Base-by-base conservation (phyloP, 305 asterid genomes). In the Rubia peregrina region DNA sequence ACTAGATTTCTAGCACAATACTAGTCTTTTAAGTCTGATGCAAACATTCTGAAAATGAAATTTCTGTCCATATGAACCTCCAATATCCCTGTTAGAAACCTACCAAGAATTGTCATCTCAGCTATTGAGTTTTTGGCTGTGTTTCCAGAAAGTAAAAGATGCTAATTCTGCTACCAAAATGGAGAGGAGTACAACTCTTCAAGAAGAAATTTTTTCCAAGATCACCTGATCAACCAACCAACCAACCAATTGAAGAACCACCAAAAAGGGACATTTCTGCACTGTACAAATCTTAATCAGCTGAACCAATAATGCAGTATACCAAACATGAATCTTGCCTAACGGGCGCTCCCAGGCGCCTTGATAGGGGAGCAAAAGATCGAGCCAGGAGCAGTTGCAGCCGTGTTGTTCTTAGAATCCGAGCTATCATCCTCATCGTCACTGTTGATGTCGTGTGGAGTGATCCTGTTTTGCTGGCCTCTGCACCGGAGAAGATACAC, bases 281-380 rank as follows among this genome's bases (percentile, higher is more conserved):
- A n/a, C n/a, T 84, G 75, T 80, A 82, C 92, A 81, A 51, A 51
- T 9, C 71, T 70, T 73, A 40, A 26, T 65, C 40, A 62, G 59
- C 53, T n/a, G 67, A 61, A 24, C 68, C 59, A n/a, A 17, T 74
- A 22, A 30, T 16, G 65, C 36, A 69, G 88, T 87, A 61, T 85
- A 83, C 73, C 78, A 78, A 61, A 77, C 70, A 5, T 26, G 66
- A 12, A 14, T 84, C 14, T 19, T 16, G 13, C 87, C 59, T 80
- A 85, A 71, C 69, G 62, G 62, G 69, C 48, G 70, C 69, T 76
- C 9, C 33, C 26, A 42, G 68, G 70, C 44, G 88, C 42, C 75
- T 88, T 94, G 80, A 86, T 91, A 1, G 95, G 92, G 22, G 97
- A 88, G 78, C 87, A 65, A 73, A 91, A 83, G 74, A 89, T 87